These are phyloP conservation scores for Murraya koenigii DNA, from an alignment of 345 rosid genomes.

Conservation along the genomic window DNA sequence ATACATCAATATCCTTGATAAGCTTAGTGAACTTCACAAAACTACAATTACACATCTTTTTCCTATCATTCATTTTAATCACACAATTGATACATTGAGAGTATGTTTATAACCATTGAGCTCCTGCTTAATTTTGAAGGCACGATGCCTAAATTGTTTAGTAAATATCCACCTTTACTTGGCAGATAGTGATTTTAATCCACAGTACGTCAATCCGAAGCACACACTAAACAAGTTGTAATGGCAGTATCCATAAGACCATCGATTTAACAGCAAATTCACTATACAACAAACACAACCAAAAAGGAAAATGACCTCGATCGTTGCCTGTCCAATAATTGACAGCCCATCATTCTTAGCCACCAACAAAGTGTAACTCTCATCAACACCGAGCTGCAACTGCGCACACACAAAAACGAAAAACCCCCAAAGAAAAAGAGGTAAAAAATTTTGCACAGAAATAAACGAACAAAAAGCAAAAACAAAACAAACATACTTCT, in stretches of 20 bases:
- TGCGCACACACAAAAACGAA: constrained; percentile 17
- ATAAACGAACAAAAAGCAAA: not conserved
- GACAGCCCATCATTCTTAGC: constrained; percentile 47
- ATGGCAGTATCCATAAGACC: not conserved
- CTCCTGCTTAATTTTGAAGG: not conserved
- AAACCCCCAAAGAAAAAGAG: not conserved
- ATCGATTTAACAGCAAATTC: not conserved
- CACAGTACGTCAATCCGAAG: not conserved
- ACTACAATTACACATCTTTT: not conserved
- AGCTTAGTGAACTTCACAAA: not conserved
- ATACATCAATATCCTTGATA: not conserved
- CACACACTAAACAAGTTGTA: not conserved
- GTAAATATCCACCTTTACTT: not conserved
- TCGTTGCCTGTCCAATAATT: constrained; percentile 53
- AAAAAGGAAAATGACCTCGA: constrained; percentile 49
- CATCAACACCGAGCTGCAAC: constrained; percentile 66
- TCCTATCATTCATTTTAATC: not conserved
- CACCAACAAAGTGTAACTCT: constrained; percentile 51
- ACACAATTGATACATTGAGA: not conserved
- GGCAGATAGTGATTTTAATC: not conserved
- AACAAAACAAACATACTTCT: constrained; percentile 35
- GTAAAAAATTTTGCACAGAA: constrained; percentile 33
- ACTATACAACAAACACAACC: not conserved
- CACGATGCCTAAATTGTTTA: not conserved
- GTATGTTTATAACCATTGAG: not conserved